These are phyloP conservation scores for Aeminium ludgeri DNA, from an alignment of 495 filamentous ascomycete genomes.

Conservation along the genomic window DNA sequence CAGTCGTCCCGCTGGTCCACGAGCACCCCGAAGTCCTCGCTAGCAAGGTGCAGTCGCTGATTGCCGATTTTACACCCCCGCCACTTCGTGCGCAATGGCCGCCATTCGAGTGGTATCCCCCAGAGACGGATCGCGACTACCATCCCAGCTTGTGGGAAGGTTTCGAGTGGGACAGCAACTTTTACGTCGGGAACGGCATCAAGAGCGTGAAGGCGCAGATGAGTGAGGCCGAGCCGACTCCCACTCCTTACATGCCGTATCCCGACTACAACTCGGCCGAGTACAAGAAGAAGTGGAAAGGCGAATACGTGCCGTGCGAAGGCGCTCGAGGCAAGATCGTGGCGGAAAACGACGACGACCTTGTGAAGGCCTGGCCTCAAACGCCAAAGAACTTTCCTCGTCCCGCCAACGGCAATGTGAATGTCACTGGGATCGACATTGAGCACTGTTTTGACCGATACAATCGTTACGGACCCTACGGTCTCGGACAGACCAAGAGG, in stretches of 20 bases:
- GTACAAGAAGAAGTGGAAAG: constrained; percentile 30
- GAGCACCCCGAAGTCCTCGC: constrained; percentile 4
- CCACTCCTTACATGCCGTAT: constrained; percentile 31
- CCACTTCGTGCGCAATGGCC: constrained; percentile 19
- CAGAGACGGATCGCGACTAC: constrained; percentile 17
- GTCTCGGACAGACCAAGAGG: constrained; percentile 29
- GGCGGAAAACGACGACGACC: constrained; percentile 31
- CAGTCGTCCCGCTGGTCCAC: background rate
- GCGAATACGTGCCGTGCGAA: constrained; percentile 29
- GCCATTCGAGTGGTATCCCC: constrained; percentile 20
- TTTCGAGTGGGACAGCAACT: constrained; percentile 18
- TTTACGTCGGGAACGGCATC: constrained; percentile 12
- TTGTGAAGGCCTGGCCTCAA: constrained; percentile 30
- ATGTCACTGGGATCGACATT: constrained; percentile 31
- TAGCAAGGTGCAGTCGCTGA: constrained; percentile 18
- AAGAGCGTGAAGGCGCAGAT: constrained; percentile 8
- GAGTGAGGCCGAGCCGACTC: background rate
- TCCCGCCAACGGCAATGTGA: constrained; percentile 32
- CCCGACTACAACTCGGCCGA: constrained; percentile 32
- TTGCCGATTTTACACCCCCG: constrained; percentile 18
- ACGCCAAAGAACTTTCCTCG: constrained; percentile 26
- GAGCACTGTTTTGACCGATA: constrained; percentile 39
- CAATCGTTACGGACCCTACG: constrained; percentile 36
- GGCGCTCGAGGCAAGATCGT: constrained; percentile 33
- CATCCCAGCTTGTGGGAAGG: constrained; percentile 27